Evolutionary conservation across 2,329 filamentous ascomycete genomes (phyloP).

Genomic region (Aspergillus sp.): DNA sequence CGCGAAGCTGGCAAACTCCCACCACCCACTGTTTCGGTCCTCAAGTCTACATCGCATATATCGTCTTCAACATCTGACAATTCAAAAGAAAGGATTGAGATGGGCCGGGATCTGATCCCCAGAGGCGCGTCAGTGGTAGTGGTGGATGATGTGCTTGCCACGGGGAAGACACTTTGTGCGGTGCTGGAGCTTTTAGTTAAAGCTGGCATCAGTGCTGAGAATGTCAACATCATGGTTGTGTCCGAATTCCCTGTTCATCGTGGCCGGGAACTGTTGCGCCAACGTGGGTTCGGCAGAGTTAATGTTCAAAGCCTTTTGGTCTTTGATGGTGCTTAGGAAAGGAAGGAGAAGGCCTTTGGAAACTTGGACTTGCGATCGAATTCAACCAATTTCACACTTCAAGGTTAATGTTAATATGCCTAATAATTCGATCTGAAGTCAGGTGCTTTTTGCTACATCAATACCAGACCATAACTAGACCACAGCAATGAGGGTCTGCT

Average conservation of each 20-base stretch:
- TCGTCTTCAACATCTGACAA: constrained; percentile 35
- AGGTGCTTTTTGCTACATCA: no score
- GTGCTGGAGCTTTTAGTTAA: constrained; percentile 44
- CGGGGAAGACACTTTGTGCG: constrained; percentile 49
- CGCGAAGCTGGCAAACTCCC: constrained; percentile 55
- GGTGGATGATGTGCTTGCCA: constrained; percentile 55
- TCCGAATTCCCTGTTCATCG: constrained; percentile 53
- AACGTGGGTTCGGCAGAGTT: constrained; percentile 45
- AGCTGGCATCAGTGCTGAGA: constrained; percentile 36
- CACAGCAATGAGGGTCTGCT: no score
- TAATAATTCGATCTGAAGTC: no score
- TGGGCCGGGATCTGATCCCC: constrained; percentile 39
- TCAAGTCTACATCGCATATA: constrained; percentile 48
- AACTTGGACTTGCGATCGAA: background rate
- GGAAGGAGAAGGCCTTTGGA: background rate
- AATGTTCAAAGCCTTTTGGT: constrained; percentile 50
- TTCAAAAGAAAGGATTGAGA: constrained; percentile 40
- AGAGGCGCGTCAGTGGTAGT: constrained; percentile 44
- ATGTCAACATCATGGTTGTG: constrained; percentile 47
- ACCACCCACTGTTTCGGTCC: constrained; percentile 46
- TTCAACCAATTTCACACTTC: background rate
- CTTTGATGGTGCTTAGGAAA: constrained; percentile 38
- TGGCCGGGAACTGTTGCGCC: constrained; percentile 43
- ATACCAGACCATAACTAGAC: no score
- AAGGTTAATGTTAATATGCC: background rate